A percentile compares a stretch with the other conserved stretches of the same genome.
Evolutionary conservation across 2,329 filamentous ascomycete species (phyloP).

Genomic region (Aspergillus sp.): DNA sequence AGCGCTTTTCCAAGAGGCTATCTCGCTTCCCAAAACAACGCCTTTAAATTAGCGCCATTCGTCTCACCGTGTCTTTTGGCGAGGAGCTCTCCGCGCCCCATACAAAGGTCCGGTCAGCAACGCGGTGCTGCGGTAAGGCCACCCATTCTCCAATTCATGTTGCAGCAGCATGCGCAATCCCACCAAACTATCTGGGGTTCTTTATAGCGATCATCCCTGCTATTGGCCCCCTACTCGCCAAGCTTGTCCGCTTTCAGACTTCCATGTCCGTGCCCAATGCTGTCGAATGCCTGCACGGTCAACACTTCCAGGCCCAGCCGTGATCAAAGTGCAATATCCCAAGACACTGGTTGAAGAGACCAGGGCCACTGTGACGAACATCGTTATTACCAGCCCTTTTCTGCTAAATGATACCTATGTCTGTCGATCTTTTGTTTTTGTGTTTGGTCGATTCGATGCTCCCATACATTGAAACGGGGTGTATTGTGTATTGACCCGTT

Average conservation of each 20-base stretch:
- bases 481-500: background rate
- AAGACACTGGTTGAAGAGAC: background rate
- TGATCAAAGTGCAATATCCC: background rate
- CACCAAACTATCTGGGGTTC: background rate
- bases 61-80: constrained; percentile 1
- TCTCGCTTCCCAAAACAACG: background rate
- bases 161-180: background rate
- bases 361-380: background rate
- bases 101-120: constrained; percentile 3
- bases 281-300: background rate
- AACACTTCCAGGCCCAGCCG: background rate
- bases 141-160: constrained; percentile 1
- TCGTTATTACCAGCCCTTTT: background rate
- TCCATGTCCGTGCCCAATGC: background rate
- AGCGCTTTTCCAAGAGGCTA: background rate
- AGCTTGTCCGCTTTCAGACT: background rate
- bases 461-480: background rate
- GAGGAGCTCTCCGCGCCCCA: background rate
- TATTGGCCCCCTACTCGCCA: constrained; percentile 1
- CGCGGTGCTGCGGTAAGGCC: background rate
- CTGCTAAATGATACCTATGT: background rate
- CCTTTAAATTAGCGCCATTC: background rate
- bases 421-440: background rate
- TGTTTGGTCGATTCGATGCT: background rate
- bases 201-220: background rate